Evolutionary conservation across 1,139 yeast species (phyloP).

Genomic region (Geotrichum bryndzae): DNA sequence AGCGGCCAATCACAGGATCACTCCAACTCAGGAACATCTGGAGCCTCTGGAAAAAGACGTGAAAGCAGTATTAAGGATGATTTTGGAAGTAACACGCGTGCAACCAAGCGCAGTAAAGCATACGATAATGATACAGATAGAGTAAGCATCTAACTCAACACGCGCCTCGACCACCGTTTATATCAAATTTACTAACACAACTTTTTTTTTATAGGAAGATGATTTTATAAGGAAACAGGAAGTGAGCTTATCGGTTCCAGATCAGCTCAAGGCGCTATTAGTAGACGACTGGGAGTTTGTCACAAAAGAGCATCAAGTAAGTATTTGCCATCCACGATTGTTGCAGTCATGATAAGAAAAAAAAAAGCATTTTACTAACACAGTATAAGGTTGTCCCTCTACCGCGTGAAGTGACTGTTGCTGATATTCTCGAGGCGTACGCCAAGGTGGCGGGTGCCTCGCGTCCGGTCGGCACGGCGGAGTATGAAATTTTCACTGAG

Average conservation of each 20-base stretch:
- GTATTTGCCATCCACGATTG: background rate
- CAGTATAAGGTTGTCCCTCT: constrained; percentile 43
- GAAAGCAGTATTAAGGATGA: background rate
- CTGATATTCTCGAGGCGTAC: constrained; percentile 48
- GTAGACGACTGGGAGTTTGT: background rate
- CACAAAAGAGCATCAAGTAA: background rate
- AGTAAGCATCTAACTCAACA: background rate
- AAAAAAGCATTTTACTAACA: background rate
- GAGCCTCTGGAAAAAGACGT: background rate
- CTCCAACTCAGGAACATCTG: background rate
- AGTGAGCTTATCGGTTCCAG: too few species aligned
- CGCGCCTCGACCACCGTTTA: too few species aligned
- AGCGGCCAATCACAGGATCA: background rate
- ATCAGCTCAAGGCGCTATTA: too few species aligned
- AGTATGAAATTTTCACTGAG: too few species aligned
- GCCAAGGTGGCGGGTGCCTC: constrained; percentile 51
- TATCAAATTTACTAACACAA: too few species aligned
- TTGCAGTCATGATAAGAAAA: background rate
- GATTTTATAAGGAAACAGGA: too few species aligned
- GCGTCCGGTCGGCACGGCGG: constrained; percentile 66
- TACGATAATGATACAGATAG: background rate
- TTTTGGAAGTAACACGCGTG: background rate
- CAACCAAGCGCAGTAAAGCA: background rate
- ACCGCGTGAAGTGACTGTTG: constrained; percentile 52
- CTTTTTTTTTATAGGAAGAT: background rate